phyloP scores from a whole-genome alignment of 345 rosid genomes.

The Citrus australasica region DNA sequence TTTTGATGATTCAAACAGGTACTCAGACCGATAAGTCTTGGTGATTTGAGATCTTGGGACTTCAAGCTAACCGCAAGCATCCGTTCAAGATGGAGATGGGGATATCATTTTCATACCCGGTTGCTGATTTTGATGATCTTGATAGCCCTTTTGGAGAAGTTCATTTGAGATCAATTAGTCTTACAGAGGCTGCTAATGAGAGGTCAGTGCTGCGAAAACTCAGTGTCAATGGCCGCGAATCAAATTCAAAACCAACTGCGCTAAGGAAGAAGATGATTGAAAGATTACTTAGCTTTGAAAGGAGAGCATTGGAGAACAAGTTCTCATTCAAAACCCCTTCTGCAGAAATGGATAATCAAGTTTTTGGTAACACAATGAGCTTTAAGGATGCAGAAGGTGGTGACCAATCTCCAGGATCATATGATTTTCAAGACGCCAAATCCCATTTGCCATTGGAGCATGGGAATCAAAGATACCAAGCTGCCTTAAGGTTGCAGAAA shows the following conservation, averaged over 20 bases:
- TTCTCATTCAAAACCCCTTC: constrained; percentile 24
- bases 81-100: constrained; percentile 24
- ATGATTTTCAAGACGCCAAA: constrained; percentile 12
- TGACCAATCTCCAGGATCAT: constrained; percentile 15
- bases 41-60: constrained; percentile 13
- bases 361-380: constrained; percentile 21
- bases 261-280: constrained; percentile 13
- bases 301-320: constrained; percentile 21
- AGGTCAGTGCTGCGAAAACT: constrained; percentile 32
- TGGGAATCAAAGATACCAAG: constrained; percentile 36
- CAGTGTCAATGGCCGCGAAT: constrained; percentile 38
- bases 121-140: constrained; percentile 26
- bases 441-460: not conserved
- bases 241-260: constrained; percentile 29
- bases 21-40: constrained; percentile 3
- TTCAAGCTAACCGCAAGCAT: not conserved
- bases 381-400: constrained; percentile 23
- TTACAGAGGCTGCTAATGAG: constrained; percentile 15
- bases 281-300: constrained; percentile 34
- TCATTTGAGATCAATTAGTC: constrained; percentile 23
- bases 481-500: constrained; percentile 81
- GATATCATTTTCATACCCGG: constrained; percentile 25
- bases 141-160: constrained; percentile 24
- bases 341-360: constrained; percentile 28
- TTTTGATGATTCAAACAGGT: constrained; percentile 10